Conservation (phyloP, 352 stramenopile species). For the Globisporangium perplexum region DNA sequence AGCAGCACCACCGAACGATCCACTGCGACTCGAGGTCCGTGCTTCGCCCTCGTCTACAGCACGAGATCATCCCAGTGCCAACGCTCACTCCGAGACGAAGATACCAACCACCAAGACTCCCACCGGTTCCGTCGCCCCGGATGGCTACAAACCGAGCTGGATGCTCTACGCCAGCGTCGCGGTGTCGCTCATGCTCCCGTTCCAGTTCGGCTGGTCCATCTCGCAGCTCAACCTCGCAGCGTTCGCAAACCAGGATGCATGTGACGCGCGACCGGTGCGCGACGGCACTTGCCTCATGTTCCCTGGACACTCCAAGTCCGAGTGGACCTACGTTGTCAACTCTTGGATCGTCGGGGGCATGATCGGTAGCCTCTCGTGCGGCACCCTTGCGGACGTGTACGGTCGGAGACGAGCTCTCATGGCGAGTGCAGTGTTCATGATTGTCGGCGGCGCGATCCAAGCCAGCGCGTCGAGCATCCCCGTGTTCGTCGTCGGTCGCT, state of each 20-base stretch:
- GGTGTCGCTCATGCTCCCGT: slow-evolving; percentile 37
- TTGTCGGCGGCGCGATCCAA: slow-evolving; percentile 26
- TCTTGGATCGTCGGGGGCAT: slow-evolving; percentile 37
- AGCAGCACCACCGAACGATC: neutral
- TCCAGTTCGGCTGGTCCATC: slow-evolving; percentile 50
- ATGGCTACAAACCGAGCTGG: neutral
- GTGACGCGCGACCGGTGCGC: slow-evolving; percentile 17
- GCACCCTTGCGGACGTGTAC: slow-evolving; percentile 21
- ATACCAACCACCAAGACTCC: neutral
- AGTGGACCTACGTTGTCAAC: slow-evolving; percentile 37
- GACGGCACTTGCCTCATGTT: slow-evolving; percentile 30
- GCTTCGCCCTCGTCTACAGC: neutral
- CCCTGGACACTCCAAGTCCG: slow-evolving; percentile 22
- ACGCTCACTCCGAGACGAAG: neutral
- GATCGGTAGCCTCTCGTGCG: slow-evolving; percentile 27
- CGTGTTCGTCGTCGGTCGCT: slow-evolving; percentile 27
- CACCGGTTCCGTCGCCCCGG: neutral
- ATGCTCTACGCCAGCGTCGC: neutral
- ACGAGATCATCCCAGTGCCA: neutral
- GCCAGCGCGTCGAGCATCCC: slow-evolving; percentile 19
- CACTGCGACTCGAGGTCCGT: neutral
- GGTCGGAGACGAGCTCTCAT: slow-evolving; percentile 24
- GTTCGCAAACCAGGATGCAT: slow-evolving; percentile 30
- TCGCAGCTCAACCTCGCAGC: slow-evolving; percentile 50
- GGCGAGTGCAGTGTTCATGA: slow-evolving; percentile 28